Evolutionary conservation across 2,329 filamentous ascomycete species (phyloP).

Genomic region (Pestalotiopsis sp.): DNA sequence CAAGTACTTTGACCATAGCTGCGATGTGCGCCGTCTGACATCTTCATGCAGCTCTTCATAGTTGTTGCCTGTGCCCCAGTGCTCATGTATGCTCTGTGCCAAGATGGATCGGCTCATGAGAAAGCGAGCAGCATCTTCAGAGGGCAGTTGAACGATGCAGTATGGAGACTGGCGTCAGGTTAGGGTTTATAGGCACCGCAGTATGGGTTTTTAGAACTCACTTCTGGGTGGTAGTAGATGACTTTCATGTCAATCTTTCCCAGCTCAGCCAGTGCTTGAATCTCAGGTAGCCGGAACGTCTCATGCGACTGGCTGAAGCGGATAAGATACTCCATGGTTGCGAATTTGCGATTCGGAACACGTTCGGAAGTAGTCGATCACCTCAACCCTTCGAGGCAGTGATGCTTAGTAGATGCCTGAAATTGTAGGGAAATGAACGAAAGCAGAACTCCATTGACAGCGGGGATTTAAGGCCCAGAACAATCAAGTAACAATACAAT

Average conservation of each 20-base stretch:
- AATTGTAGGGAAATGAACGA: background rate
- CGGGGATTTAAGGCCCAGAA: background rate
- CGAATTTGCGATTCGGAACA: background rate
- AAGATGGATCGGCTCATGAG: constrained; percentile 80
- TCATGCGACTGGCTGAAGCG: constrained; percentile 90
- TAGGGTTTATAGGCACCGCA: constrained; percentile 8
- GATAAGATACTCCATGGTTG: constrained; percentile 75
- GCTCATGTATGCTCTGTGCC: constrained; percentile 80
- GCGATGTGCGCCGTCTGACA: constrained; percentile 59
- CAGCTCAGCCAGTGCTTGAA: constrained; percentile 76
- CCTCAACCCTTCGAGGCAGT: background rate
- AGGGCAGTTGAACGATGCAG: constrained; percentile 73
- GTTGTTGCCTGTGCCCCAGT: constrained; percentile 77
- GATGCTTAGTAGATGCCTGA: background rate
- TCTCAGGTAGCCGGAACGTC: constrained; percentile 84
- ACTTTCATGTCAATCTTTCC: constrained; percentile 70
- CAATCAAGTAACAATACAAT: background rate
- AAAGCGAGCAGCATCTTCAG: constrained; percentile 63
- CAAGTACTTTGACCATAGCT: constrained; percentile 69
- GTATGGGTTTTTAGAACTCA: constrained; percentile 45
- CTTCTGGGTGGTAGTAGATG: constrained; percentile 73
- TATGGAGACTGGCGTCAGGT: constrained; percentile 72
- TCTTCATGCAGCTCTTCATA: constrained; percentile 71
- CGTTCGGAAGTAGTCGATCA: background rate
- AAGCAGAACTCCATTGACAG: background rate